These are phyloP conservation scores for Dipsacomyces acuminosporus DNA, from an alignment of 371 early-diverging fungal genomes.

Conservation along the genomic window DNA sequence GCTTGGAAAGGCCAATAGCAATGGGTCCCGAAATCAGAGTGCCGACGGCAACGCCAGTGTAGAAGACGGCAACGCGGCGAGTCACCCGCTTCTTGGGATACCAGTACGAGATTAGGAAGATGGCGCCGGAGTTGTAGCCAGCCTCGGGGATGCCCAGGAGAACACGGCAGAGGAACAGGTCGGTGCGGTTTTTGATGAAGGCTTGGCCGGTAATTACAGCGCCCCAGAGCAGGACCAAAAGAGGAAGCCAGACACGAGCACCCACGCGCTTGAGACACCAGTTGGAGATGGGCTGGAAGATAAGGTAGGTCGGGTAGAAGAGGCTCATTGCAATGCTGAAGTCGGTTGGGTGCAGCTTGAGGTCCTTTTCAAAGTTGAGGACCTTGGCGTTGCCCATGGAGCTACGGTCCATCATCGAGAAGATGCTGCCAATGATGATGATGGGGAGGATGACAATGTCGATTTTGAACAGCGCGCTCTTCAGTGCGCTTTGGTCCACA, in stretches of 20 bases:
- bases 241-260: slow-evolving; percentile 50
- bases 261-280: slow-evolving; percentile 47
- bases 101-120: slow-evolving; percentile 5
- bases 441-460: slow-evolving; percentile 14
- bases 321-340: slow-evolving; percentile 58
- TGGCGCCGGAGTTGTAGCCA: slow-evolving; percentile 49
- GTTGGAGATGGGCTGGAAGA: slow-evolving; percentile 57
- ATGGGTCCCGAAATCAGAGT: slow-evolving; percentile 51
- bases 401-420: slow-evolving; percentile 14
- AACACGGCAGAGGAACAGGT: slow-evolving; percentile 48
- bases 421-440: slow-evolving; percentile 16
- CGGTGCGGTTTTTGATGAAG: slow-evolving; percentile 26
- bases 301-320: slow-evolving; percentile 62
- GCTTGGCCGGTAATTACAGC: slow-evolving; percentile 51
- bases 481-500: background rate
- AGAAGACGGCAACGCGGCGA: slow-evolving; percentile 3
- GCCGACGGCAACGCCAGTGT: slow-evolving; percentile 28
- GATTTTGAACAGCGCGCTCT: background rate
- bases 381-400: slow-evolving; percentile 7
- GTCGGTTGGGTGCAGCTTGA: slow-evolving; percentile 44
- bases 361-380: slow-evolving; percentile 41
- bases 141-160: slow-evolving; percentile 53
- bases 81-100: slow-evolving; percentile 1
- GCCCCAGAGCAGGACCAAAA: slow-evolving; percentile 49
- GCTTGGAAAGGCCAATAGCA: slow-evolving; percentile 48